phyloP scores from a whole-genome alignment of 257 asterid genomes.

The Nicotiana paniculata region DNA sequence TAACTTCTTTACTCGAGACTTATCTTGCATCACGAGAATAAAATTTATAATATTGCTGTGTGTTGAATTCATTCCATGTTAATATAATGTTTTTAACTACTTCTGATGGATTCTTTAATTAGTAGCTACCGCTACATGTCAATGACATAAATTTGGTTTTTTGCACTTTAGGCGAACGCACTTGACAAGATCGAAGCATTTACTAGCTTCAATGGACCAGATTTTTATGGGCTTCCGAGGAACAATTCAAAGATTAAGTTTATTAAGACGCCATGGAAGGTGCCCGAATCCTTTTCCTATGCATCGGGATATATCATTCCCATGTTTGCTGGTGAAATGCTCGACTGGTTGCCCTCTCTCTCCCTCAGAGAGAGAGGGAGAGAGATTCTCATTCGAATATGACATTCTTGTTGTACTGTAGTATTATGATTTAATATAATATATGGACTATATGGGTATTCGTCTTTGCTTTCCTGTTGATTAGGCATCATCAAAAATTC shows the following conservation, averaged over 20 bases:
- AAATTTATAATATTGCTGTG: too few relatives aligned
- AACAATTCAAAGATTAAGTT: slow-evolving; percentile 57
- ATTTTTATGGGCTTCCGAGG: slow-evolving; percentile 81
- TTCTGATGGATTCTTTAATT: not conserved
- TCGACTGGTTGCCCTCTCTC: slow-evolving; percentile 61
- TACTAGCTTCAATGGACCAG: slow-evolving; percentile 93
- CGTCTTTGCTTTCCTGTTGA: not conserved
- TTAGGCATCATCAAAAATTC: not conserved
- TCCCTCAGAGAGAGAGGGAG: not conserved
- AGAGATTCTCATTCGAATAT: not conserved
- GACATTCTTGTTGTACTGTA: not conserved
- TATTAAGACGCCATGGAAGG: slow-evolving; percentile 69
- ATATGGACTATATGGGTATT: not conserved
- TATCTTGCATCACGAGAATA: too few relatives aligned
- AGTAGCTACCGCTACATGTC: not conserved
- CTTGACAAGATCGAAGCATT: slow-evolving; percentile 86
- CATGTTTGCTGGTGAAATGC: slow-evolving; percentile 83
- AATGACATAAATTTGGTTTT: not conserved
- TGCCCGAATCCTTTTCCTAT: slow-evolving; percentile 57
- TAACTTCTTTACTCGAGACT: not conserved
- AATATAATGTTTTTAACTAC: not conserved
- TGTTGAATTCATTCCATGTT: not conserved
- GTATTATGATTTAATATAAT: not conserved
- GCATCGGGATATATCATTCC: slow-evolving; percentile 64
- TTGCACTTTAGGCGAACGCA: slow-evolving; percentile 59